Conservation (phyloP, 2,329 filamentous ascomycete genomes). For the Pseudonectria buxi region DNA sequence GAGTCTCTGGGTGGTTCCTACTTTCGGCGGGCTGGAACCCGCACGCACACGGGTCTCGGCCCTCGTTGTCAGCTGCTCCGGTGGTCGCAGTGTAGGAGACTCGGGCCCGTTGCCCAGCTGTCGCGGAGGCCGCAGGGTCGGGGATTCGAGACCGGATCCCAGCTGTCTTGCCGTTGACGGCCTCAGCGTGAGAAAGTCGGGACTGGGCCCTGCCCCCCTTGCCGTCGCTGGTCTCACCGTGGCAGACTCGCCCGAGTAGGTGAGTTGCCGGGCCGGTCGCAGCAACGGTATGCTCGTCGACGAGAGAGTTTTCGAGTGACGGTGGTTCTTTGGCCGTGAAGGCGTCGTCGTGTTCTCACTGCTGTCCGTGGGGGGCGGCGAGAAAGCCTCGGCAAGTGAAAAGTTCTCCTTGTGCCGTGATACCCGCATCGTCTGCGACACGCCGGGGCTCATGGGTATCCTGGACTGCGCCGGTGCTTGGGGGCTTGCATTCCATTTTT, state of each 20-base stretch:
- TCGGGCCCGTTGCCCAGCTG: too few relatives aligned
- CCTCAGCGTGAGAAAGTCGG: too few relatives aligned
- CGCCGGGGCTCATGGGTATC: conserved; percentile 44
- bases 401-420: conserved; percentile 42
- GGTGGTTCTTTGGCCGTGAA: conserved; percentile 21
- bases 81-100: too few relatives aligned
- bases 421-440: conserved; percentile 31
- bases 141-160: too few relatives aligned
- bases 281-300: conserved; percentile 50
- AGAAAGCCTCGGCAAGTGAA: conserved; percentile 14
- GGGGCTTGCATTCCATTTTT: conserved; percentile 50
- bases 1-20: conserved; percentile 42
- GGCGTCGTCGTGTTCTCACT: conserved; percentile 12
- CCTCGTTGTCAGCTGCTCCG: too few relatives aligned
- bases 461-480: conserved; percentile 39
- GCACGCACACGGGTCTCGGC: conserved; percentile 8
- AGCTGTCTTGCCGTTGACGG: too few relatives aligned
- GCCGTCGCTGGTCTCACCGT: too few relatives aligned
- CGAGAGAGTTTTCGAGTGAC: conserved; percentile 45
- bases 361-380: conserved; percentile 9
- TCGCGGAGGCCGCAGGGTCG: too few relatives aligned
- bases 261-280: conserved; percentile 29
- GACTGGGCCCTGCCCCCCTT: too few relatives aligned
- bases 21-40: conserved; percentile 27
- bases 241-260: neutral